Conservation (phyloP, 352 stramenopile genomes). For the Peronospora tabacina region DNA sequence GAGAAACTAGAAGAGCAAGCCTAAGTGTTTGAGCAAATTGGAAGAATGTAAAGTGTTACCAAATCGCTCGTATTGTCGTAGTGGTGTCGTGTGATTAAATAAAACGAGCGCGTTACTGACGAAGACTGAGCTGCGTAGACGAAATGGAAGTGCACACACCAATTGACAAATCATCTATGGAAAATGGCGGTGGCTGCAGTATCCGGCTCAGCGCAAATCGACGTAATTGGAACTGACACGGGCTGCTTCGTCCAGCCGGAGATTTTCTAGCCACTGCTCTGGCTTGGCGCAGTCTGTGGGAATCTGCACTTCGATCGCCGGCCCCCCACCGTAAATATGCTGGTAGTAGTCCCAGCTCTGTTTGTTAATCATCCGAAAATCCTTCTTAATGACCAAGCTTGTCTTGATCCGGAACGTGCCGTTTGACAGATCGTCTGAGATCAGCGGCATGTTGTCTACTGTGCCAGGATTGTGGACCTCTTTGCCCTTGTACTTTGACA, state of each 20-base stretch:
- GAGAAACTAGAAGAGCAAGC: constrained; percentile 11
- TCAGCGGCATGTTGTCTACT: constrained; percentile 70
- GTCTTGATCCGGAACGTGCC: constrained; percentile 61
- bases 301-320: constrained; percentile 62
- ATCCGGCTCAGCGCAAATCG: constrained; percentile 25
- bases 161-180: neutral
- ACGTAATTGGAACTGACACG: constrained; percentile 65
- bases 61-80: constrained; percentile 14
- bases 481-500: constrained; percentile 65
- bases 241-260: constrained; percentile 44
- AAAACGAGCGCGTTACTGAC: constrained; percentile 29
- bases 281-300: constrained; percentile 47
- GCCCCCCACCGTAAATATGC: constrained; percentile 56
- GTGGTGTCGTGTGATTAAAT: constrained; percentile 31
- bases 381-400: constrained; percentile 51
- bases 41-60: constrained; percentile 7
- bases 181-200: neutral
- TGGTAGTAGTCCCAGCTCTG: constrained; percentile 73
- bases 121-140: constrained; percentile 12
- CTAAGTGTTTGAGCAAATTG: constrained; percentile 15
- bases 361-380: constrained; percentile 79
- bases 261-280: constrained; percentile 37
- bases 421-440: constrained; percentile 57
- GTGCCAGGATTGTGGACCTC: constrained; percentile 42
- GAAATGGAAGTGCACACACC: constrained; percentile 4